Percentiles rank a stretch among this genome's conserved stretches.
Conservation (phyloP, 306 rosid species). For the Fragaria nilgerrensis region DNA sequence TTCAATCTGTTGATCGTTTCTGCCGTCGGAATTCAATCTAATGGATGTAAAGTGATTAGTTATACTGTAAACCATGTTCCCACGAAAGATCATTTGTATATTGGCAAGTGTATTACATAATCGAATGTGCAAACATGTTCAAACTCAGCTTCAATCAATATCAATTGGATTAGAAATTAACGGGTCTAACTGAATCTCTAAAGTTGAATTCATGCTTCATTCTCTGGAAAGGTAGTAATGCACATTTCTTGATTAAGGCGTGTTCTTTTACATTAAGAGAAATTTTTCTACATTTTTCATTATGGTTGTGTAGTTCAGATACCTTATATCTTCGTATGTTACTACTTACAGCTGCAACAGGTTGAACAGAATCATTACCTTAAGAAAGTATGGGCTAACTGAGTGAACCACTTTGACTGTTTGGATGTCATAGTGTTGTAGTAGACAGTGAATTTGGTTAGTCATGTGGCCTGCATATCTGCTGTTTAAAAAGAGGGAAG, state of each 20-base stretch:
- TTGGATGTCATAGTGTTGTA: conserved; percentile 15
- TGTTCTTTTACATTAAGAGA: background rate
- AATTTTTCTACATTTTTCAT: background rate
- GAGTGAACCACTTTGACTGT: conserved; percentile 11
- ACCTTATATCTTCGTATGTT: conserved; percentile 19
- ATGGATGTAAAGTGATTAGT: background rate
- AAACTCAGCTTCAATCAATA: background rate
- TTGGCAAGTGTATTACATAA: background rate
- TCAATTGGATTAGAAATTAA: background rate
- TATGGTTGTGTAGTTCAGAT: background rate
- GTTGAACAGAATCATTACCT: conserved; percentile 20
- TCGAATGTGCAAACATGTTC: background rate
- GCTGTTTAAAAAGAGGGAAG: conserved; percentile 63
- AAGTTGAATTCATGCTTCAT: background rate
- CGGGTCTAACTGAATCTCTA: background rate
- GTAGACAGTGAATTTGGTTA: conserved; percentile 32
- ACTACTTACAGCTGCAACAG: conserved; percentile 40
- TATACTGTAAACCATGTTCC: background rate
- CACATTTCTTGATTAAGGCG: background rate
- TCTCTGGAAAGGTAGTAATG: background rate
- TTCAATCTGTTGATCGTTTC: background rate
- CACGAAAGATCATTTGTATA: background rate
- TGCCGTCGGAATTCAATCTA: background rate
- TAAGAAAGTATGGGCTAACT: conserved; percentile 18
- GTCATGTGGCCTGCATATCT: conserved; percentile 87